Percentiles rank a stretch among this genome's conserved stretches.
Conservation (phyloP, 805 yeast species). For the Jamesozyma jinghongensis region DNA sequence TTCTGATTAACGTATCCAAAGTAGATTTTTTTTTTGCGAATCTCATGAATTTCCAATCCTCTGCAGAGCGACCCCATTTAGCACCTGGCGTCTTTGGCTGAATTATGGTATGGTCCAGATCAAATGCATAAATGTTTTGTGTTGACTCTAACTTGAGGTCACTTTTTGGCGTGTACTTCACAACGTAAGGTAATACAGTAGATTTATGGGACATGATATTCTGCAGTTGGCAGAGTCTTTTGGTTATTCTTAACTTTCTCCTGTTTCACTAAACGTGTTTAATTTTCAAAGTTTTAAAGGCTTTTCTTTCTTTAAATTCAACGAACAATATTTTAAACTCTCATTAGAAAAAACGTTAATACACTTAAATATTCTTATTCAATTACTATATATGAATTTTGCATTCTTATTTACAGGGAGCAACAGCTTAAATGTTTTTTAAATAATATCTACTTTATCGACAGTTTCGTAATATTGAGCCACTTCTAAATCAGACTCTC, state of each 20-base stretch:
- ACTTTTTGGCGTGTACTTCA: conserved; percentile 34
- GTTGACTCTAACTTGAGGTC: not conserved
- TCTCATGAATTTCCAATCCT: conserved; percentile 70
- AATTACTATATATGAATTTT: not conserved
- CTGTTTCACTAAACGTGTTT: no score
- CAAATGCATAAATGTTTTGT: conserved; percentile 56
- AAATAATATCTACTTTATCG: conserved; percentile 34
- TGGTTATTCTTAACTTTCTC: no score
- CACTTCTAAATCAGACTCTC: conserved; percentile 35
- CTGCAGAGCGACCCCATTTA: conserved; percentile 46
- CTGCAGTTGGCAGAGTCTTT: not conserved
- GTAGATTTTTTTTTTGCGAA: conserved; percentile 15
- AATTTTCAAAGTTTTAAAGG: no score
- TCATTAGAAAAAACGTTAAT: no score
- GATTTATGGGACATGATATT: conserved; percentile 23
- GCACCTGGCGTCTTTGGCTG: conserved; percentile 42
- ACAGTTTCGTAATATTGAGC: conserved; percentile 61
- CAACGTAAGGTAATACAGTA: conserved; percentile 35
- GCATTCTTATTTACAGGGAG: not conserved
- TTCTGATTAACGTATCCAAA: conserved; percentile 12
- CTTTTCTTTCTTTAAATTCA: no score
- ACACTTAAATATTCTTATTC: no score
- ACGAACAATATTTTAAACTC: no score
- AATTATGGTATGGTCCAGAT: conserved; percentile 74
- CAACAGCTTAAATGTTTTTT: not conserved